Evolutionary conservation across 2,329 filamentous ascomycete genomes (phyloP).

Genomic region (Hymenoscyphus scutula): DNA sequence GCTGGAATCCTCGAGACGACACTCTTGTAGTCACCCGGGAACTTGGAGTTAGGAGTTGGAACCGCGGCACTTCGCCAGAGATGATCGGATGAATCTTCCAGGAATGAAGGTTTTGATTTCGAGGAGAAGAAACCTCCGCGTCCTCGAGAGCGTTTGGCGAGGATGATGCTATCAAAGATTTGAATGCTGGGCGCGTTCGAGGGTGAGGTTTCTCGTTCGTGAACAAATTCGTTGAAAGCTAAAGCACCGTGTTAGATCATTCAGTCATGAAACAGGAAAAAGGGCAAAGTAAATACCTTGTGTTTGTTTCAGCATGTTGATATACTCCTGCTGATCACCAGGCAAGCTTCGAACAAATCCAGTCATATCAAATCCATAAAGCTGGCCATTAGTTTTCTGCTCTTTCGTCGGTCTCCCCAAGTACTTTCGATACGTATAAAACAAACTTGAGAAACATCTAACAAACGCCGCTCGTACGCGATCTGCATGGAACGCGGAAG

Average conservation of each 20-base stretch:
- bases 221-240: slow-evolving; percentile 81
- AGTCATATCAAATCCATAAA: slow-evolving; percentile 64
- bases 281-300: slow-evolving; percentile 48
- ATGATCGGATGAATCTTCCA: slow-evolving; percentile 73
- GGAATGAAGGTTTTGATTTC: slow-evolving; percentile 48
- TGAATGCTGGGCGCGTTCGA: slow-evolving; percentile 64
- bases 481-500: slow-evolving; percentile 59
- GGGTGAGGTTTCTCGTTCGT: slow-evolving; percentile 69
- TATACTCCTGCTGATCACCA: slow-evolving; percentile 64
- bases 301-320: slow-evolving; percentile 62
- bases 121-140: slow-evolving; percentile 52
- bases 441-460: slow-evolving; percentile 61
- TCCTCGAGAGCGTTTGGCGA: slow-evolving; percentile 69
- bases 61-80: slow-evolving; percentile 71
- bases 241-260: slow-evolving; percentile 42
- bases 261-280: not conserved
- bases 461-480: slow-evolving; percentile 63
- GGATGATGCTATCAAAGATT: slow-evolving; percentile 80
- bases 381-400: slow-evolving; percentile 58
- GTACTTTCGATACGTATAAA: slow-evolving; percentile 66
- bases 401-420: slow-evolving; percentile 58
- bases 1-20: slow-evolving; percentile 68
- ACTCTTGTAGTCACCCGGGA: slow-evolving; percentile 60
- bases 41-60: slow-evolving; percentile 58
- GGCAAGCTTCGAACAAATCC: slow-evolving; percentile 64